Percentiles rank a stretch among this genome's conserved stretches.
Evolutionary conservation across 148 eudicot genomes (phyloP).

Genomic region (Rhododendron mucronatum): DNA sequence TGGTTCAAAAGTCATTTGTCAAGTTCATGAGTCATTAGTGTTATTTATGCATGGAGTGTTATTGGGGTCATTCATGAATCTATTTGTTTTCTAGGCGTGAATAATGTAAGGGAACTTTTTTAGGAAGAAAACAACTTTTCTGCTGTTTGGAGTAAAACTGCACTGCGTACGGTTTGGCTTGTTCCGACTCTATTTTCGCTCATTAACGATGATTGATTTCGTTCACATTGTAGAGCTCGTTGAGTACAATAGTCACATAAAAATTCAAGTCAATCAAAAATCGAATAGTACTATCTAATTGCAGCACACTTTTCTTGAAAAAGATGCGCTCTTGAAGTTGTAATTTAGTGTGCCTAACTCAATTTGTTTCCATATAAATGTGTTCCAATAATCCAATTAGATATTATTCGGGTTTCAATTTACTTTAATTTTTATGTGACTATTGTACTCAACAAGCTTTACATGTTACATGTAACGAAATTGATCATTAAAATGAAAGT

Average conservation of each 20-base stretch:
- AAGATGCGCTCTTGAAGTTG: background rate
- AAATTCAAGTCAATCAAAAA: background rate
- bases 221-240: background rate
- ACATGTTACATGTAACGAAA: too few species aligned
- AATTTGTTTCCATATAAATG: background rate
- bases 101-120: background rate
- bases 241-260: background rate
- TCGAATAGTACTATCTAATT: too few species aligned
- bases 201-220: too few species aligned
- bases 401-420: too few species aligned
- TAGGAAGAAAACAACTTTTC: background rate
- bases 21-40: too few species aligned
- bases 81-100: background rate
- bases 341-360: background rate
- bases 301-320: too few species aligned
- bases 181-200: too few species aligned
- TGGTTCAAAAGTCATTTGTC: background rate
- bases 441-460: too few species aligned
- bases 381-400: background rate
- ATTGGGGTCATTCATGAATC: background rate
- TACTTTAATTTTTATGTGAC: too few species aligned
- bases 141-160: too few species aligned
- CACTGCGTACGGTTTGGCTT: too few species aligned
- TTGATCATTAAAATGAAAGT: too few species aligned
- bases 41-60: background rate